These are phyloP conservation scores for Cucumis sativus DNA, from an alignment of 306 rosid genomes.

Conservation along the genomic window DNA sequence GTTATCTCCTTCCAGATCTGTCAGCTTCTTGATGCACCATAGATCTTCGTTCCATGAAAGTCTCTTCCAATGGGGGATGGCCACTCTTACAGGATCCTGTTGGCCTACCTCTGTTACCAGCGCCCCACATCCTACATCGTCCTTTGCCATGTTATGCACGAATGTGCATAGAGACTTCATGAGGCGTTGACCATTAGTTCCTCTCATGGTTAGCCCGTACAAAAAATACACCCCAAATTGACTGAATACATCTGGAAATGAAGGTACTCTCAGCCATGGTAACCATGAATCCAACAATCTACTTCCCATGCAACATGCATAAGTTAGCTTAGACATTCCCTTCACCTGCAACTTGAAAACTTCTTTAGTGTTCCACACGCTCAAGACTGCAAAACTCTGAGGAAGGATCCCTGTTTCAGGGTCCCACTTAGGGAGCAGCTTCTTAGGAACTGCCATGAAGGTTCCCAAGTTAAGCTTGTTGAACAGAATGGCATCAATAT, in stretches of 20 bases:
- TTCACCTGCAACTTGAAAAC: conserved; percentile 70
- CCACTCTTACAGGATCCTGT: conserved; percentile 62
- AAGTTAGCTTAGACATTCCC: conserved; percentile 50
- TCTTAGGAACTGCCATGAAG: conserved; percentile 69
- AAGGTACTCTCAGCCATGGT: conserved; percentile 85
- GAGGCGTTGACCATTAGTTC: conserved; percentile 34
- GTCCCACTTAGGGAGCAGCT: conserved; percentile 30
- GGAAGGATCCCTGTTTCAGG: conserved; percentile 34
- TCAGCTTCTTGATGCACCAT: conserved; percentile 77
- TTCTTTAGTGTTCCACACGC: conserved; percentile 91
- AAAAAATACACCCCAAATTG: conserved; percentile 71
- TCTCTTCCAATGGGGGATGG: conserved; percentile 76
- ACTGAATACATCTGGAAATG: conserved; percentile 66
- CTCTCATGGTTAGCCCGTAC: conserved; percentile 72
- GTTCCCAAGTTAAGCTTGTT: conserved; percentile 70
- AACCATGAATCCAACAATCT: conserved; percentile 62
- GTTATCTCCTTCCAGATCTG: conserved; percentile 2
- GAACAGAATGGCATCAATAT: conserved; percentile 43
- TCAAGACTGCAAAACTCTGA: conserved; percentile 49
- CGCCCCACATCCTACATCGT: conserved; percentile 65
- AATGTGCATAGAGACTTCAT: conserved; percentile 51
- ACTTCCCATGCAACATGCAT: conserved; percentile 55
- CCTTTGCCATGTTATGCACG: conserved; percentile 67
- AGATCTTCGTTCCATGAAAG: conserved; percentile 70
- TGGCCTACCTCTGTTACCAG: conserved; percentile 71